Evolutionary conservation across 768 basidiomycete genomes (phyloP).

Genomic region (Lactifluus rugatus): DNA sequence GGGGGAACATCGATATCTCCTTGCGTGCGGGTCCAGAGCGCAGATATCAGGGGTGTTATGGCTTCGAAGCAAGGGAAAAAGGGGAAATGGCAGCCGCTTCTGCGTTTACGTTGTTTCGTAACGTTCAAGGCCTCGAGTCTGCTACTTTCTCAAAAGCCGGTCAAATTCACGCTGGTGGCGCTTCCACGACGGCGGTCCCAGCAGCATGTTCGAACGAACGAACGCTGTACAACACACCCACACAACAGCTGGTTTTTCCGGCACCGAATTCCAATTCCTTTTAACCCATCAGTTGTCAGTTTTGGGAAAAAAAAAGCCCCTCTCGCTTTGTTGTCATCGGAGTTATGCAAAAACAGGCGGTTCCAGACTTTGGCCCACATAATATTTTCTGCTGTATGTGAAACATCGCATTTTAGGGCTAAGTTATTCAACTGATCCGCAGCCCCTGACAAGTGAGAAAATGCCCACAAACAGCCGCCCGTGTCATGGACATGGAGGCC

Average conservation of each 20-base stretch:
- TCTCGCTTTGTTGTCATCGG: not conserved
- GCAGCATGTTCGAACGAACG: not conserved
- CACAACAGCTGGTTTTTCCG: not conserved
- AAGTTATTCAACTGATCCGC: conserved; percentile 1
- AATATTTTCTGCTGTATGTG: too few species aligned
- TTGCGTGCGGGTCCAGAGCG: conserved; percentile 8
- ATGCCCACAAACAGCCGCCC: not conserved
- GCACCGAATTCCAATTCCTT: not conserved
- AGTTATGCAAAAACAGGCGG: not conserved
- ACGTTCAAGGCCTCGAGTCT: not conserved
- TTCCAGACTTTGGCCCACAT: not conserved
- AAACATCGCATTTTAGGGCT: not conserved
- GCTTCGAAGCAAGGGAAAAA: not conserved
- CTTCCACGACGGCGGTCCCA: not conserved
- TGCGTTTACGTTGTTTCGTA: conserved; percentile 8
- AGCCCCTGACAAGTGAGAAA: not conserved
- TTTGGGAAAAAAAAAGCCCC: too few species aligned
- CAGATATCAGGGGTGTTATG: not conserved
- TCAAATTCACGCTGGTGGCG: not conserved
- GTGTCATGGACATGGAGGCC: not conserved
- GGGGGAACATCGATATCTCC: not conserved
- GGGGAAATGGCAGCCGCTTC: not conserved
- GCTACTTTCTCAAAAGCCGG: not conserved
- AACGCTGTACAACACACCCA: not conserved
- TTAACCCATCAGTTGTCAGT: too few species aligned